Evolutionary conservation across 139 green algal species (phyloP).

Genomic region (Bryopsis sp.): DNA sequence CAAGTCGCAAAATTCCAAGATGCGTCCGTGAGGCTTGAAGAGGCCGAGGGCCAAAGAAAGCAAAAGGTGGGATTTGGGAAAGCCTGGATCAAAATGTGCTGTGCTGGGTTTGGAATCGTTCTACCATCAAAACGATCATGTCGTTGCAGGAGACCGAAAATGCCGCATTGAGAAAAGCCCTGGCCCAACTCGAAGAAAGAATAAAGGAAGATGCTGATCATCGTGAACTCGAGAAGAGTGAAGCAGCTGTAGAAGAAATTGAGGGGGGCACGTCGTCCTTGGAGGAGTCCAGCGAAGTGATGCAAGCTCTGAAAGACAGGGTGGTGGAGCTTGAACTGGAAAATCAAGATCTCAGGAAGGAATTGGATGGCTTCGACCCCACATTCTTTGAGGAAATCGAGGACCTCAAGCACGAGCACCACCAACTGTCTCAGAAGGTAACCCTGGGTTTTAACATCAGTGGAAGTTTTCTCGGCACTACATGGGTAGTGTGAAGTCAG

Average conservation of each 20-base stretch:
- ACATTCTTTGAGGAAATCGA: slow-evolving; percentile 73
- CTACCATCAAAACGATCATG: neutral
- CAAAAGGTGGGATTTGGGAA: neutral
- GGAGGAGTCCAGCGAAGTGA: no score
- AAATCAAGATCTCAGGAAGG: slow-evolving; percentile 53
- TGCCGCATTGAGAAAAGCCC: neutral
- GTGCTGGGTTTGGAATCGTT: neutral
- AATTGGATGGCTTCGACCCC: slow-evolving; percentile 70
- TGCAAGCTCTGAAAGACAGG: slow-evolving; percentile 26
- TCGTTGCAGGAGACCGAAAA: neutral
- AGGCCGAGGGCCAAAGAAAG: neutral
- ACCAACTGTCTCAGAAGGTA: slow-evolving; percentile 33
- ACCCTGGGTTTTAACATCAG: slow-evolving; percentile 25
- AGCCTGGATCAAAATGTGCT: no score
- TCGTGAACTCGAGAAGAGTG: no score
- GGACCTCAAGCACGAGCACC: slow-evolving; percentile 54
- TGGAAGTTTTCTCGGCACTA: no score
- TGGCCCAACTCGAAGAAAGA: no score
- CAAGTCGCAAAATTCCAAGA: slow-evolving; percentile 1
- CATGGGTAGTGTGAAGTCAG: no score
- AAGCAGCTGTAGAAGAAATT: no score
- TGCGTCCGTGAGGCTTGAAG: neutral
- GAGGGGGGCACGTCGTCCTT: no score
- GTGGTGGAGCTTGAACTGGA: slow-evolving; percentile 45
- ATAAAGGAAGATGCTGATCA: no score